Evolutionary conservation across 139 green algal genomes (phyloP).

Genomic region (Coelastrella sp.): DNA sequence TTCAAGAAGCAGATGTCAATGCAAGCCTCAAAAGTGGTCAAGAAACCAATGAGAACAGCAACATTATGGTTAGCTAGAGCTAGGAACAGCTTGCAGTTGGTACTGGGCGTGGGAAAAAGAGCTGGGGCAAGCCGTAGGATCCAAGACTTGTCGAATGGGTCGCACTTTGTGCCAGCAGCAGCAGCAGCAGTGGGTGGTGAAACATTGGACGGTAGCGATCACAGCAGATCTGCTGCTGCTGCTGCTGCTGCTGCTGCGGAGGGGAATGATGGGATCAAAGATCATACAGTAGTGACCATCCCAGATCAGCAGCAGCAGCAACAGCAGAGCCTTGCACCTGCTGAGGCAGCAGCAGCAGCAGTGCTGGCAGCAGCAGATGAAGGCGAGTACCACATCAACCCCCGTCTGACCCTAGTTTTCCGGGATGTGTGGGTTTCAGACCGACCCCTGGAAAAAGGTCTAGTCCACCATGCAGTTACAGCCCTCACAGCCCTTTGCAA

Average conservation of each 20-base stretch:
- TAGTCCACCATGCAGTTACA: not conserved
- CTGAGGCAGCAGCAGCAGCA: not conserved
- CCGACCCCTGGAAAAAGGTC: not conserved
- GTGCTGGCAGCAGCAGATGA: not conserved
- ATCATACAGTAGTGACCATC: not conserved
- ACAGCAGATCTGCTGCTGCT: no score
- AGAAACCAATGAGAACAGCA: not conserved
- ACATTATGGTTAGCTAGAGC: not conserved
- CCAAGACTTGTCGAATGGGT: no score
- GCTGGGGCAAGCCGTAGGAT: no score
- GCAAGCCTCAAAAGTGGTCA: not conserved
- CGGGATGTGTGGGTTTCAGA: slow-evolving; percentile 23
- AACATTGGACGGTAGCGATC: no score
- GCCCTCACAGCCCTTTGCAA: not conserved
- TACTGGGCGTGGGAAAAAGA: no score
- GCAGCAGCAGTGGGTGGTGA: no score
- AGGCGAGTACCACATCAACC: slow-evolving; percentile 5
- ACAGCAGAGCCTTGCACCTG: not conserved
- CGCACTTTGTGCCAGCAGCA: no score
- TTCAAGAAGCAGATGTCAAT: not conserved
- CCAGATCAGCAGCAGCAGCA: slow-evolving; percentile 14
- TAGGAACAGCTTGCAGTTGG: not conserved
- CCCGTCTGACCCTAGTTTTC: not conserved
- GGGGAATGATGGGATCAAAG: not conserved
- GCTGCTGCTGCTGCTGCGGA: no score